Evolutionary conservation across 768 basidiomycete genomes (phyloP).

Genomic region (Termitomyces sp.): DNA sequence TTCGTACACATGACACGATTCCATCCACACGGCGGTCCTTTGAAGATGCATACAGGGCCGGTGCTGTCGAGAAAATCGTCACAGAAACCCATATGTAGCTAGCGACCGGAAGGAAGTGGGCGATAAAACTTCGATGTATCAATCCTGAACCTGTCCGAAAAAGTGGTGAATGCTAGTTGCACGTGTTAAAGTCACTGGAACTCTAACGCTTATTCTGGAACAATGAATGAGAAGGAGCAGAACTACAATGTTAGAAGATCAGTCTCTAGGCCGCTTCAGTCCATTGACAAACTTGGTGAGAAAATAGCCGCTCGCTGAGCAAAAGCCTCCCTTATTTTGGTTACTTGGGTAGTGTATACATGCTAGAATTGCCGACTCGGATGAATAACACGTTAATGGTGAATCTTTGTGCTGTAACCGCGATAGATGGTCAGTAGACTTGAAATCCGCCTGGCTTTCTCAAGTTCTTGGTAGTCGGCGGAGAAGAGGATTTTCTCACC

Average conservation of each 20-base stretch:
- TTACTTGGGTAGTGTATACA: neutral
- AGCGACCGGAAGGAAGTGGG: neutral
- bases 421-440: neutral
- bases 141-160: neutral
- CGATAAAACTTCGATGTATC: neutral
- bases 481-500: neutral
- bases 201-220: neutral
- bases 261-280: neutral
- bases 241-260: neutral
- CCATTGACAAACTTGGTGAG: neutral
- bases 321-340: neutral
- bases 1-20: constrained; percentile 1
- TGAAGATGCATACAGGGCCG: neutral
- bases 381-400: neutral
- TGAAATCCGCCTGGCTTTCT: neutral
- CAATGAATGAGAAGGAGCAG: neutral
- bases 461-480: neutral
- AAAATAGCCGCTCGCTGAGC: neutral
- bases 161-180: neutral
- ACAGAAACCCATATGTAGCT: neutral
- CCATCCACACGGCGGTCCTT: neutral
- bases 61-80: neutral
- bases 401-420: neutral
- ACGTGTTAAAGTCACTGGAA: neutral
- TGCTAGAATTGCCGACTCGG: neutral